phyloP scores from a whole-genome alignment of 345 rosid genomes.

The Linum usitatissimum region DNA sequence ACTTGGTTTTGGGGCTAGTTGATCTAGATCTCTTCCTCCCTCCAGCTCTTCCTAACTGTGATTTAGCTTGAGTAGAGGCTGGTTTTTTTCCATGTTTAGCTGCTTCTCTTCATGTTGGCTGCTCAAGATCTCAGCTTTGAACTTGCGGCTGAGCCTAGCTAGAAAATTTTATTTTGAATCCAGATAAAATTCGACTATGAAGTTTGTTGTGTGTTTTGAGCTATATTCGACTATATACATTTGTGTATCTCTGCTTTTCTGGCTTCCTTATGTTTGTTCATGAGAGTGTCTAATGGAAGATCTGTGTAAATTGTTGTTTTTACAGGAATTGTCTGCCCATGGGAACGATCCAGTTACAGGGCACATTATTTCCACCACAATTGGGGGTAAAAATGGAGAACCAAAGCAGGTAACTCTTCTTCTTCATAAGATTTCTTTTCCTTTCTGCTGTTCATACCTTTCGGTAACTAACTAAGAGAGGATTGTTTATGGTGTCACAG shows the following conservation, averaged over 20 bases:
- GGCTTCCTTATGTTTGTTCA: neutral
- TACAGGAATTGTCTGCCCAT: slow-evolving; percentile 62
- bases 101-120: neutral
- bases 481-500: slow-evolving; percentile 25
- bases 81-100: neutral
- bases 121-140: neutral
- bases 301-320: slow-evolving; percentile 8
- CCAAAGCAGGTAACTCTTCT: slow-evolving; percentile 50
- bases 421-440: neutral
- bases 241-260: neutral
- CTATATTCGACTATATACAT: neutral
- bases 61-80: neutral
- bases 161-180: too few species aligned
- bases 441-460: neutral
- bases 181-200: neutral
- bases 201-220: neutral
- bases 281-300: neutral
- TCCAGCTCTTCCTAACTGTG: neutral
- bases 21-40: neutral
- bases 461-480: neutral
- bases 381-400: slow-evolving; percentile 88
- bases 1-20: neutral
- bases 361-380: slow-evolving; percentile 79
- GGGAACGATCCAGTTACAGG: slow-evolving; percentile 75
- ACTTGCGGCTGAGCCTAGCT: neutral